Base-by-base conservation (phyloP, 176 grass and related monocot genomes). In the Phoenix roebelenii region DNA sequence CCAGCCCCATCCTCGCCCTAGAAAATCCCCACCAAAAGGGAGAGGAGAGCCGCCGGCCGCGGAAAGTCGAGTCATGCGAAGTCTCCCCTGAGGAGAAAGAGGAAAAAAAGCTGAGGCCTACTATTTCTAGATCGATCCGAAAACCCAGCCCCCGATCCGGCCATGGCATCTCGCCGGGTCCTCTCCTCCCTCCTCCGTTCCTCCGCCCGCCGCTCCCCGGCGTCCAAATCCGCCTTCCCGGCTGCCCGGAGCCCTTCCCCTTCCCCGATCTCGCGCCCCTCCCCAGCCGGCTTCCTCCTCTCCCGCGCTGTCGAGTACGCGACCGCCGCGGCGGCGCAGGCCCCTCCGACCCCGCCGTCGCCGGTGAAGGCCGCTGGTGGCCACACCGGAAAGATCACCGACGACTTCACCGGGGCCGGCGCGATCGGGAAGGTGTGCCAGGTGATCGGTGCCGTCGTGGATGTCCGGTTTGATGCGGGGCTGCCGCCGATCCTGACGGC, bases 401-500 rank as follows among this genome's bases (percentile, higher is more conserved):
- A 95, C 52, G 86, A 95, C 35, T 87, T 95, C 68, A 95, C 85
- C 6, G 89, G 89, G 65, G 89, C 85, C 18, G 84, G 84, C 63
- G 49, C 83, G 17, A 70, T 85, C 23, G 83, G 83, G 5, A 54
- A 85, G 67, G 83, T 85, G 58, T 85, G 76, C 76, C 85, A 88
- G 85, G 85, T 88, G 58, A 88, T 88, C 16, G 85, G 76, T 15
- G 85, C 85, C 54, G 85, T 95, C 14, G 85, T 95, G 22, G 85
- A 95, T 74, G 89, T 89, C 60, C 72, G 89, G 35, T 95, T 85
- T 23, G 79, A 85, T 54, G 89, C 85, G 24, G 89, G 89, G 5
- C 73, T 95, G 0, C 89, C 85, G 51, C 82, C 89, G 66, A 95
- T 95, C 69, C 71, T 95, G 28, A 95, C 89, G 0, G 89, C 90